Evolutionary conservation across 2,329 filamentous ascomycete genomes (phyloP).

Genomic region (Cadophora luteo-olivacea): DNA sequence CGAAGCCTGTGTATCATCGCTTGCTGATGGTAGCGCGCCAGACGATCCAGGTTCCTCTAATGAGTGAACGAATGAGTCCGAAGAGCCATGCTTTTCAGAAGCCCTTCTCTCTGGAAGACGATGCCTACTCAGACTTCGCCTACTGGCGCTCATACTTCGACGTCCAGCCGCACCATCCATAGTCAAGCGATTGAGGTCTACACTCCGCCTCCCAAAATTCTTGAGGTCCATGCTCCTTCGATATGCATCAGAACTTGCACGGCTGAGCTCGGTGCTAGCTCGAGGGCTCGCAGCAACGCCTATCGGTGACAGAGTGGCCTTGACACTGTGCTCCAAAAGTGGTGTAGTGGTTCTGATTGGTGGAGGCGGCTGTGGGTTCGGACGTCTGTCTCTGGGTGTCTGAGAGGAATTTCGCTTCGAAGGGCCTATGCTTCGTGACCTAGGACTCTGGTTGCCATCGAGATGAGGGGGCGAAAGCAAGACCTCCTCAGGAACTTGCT

Average conservation of each 20-base stretch:
- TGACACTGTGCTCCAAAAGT: slow-evolving; percentile 61
- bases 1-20: slow-evolving; percentile 77
- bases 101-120: slow-evolving; percentile 56
- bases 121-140: slow-evolving; percentile 58
- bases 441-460: slow-evolving; percentile 35
- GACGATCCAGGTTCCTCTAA: slow-evolving; percentile 77
- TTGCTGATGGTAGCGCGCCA: slow-evolving; percentile 70
- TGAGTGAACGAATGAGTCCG: slow-evolving; percentile 78
- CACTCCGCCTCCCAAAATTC: slow-evolving; percentile 51
- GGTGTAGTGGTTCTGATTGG: slow-evolving; percentile 38
- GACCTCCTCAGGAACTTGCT: slow-evolving; percentile 43
- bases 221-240: slow-evolving; percentile 57
- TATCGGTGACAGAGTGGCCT: slow-evolving; percentile 63
- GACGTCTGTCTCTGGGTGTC: slow-evolving; percentile 26
- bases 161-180: slow-evolving; percentile 51
- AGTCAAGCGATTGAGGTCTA: slow-evolving; percentile 55
- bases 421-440: slow-evolving; percentile 21
- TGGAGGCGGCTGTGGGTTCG: slow-evolving; percentile 26
- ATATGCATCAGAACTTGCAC: slow-evolving; percentile 61
- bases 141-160: slow-evolving; percentile 69
- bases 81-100: slow-evolving; percentile 65
- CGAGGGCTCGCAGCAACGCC: slow-evolving; percentile 57
- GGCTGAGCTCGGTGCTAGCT: slow-evolving; percentile 58
- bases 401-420: slow-evolving; percentile 40
- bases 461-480: slow-evolving; percentile 30